These are phyloP conservation scores for Pisolithus tinctorius DNA, from an alignment of 768 basidiomycete species.

Conservation along the genomic window DNA sequence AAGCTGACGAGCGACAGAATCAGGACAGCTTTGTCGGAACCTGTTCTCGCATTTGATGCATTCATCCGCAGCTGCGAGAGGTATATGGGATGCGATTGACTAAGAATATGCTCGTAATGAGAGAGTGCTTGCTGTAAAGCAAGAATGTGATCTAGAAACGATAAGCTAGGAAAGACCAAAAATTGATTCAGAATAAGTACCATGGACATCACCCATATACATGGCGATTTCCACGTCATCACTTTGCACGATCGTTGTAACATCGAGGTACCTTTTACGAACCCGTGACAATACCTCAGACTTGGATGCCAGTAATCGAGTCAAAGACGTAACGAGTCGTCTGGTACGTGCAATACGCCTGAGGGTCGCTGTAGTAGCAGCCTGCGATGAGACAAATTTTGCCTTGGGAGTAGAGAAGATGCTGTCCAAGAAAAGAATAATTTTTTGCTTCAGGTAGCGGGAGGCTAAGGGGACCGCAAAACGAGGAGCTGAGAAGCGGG, in stretches of 20 bases:
- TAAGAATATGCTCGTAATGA: constrained; percentile 85
- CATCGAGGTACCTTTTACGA: constrained; percentile 57
- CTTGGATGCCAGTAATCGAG: constrained; percentile 71
- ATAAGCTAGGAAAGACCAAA: constrained; percentile 2
- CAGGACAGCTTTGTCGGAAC: constrained; percentile 60
- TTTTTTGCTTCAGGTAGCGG: constrained; percentile 30
- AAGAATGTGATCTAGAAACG: constrained; percentile 75
- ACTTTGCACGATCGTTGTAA: constrained; percentile 28
- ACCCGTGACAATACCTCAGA: constrained; percentile 76
- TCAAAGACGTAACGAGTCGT: constrained; percentile 71
- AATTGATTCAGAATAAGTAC: constrained; percentile 32
- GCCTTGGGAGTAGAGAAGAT: not conserved
- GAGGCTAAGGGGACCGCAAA: constrained; percentile 22
- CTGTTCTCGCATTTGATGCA: constrained; percentile 51
- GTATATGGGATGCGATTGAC: constrained; percentile 83
- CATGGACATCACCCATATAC: constrained; percentile 89
- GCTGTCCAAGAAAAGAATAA: constrained; percentile 10
- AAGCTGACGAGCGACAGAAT: constrained; percentile 62
- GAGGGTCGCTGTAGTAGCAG: constrained; percentile 46
- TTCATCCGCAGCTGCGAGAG: constrained; percentile 66
- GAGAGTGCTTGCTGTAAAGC: constrained; percentile 77
- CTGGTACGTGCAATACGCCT: constrained; percentile 75
- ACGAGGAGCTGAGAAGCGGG: constrained; percentile 19
- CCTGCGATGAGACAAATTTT: constrained; percentile 12
- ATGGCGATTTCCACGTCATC: constrained; percentile 70